phyloP scores from a whole-genome alignment of 208 protist species.

The Trypanosoma cruzi region DNA sequence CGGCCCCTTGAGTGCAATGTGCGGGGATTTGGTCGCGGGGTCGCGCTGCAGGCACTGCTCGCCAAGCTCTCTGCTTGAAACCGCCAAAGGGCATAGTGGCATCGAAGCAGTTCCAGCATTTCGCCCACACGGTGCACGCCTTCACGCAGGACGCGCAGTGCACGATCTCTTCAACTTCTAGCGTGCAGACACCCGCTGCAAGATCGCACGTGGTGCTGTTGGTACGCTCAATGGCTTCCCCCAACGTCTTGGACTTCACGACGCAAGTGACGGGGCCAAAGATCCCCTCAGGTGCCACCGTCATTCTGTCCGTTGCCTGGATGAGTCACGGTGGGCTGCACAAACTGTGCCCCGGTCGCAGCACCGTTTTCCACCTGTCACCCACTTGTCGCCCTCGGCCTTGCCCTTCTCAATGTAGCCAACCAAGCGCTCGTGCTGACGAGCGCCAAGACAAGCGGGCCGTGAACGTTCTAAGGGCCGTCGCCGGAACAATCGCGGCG shows the following conservation, averaged over 20 bases:
- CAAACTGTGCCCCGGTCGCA: constrained; percentile 77
- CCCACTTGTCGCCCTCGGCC: constrained; percentile 68
- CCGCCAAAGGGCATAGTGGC: constrained; percentile 76
- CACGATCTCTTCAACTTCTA: constrained; percentile 69
- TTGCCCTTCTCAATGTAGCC: constrained; percentile 79
- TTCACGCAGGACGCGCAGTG: constrained; percentile 53
- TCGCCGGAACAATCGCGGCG: constrained; percentile 62
- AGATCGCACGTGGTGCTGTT: constrained; percentile 87
- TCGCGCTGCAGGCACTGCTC: constrained; percentile 70
- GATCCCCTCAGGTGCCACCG: constrained; percentile 87
- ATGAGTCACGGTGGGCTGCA: constrained; percentile 85
- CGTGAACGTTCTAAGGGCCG: constrained; percentile 48
- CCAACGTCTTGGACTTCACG: constrained; percentile 81
- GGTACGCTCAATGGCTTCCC: constrained; percentile 78
- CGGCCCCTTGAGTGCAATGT: constrained; percentile 53
- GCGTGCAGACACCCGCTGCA: constrained; percentile 82
- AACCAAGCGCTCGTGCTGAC: constrained; percentile 73
- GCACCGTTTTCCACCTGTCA: constrained; percentile 56
- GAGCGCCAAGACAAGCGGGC: constrained; percentile 68
- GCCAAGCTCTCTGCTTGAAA: constrained; percentile 89
- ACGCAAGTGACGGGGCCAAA: constrained; percentile 90
- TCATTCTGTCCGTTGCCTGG: constrained; percentile 71
- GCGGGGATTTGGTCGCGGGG: constrained; percentile 72
- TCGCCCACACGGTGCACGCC: constrained; percentile 90
- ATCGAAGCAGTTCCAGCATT: constrained; percentile 88